Evolutionary conservation across 164 flowering plant genomes (phyloP), one percentile per base, ranked within the genome.

Genomic region (Kalanchoe fedtschenkoi): DNA sequence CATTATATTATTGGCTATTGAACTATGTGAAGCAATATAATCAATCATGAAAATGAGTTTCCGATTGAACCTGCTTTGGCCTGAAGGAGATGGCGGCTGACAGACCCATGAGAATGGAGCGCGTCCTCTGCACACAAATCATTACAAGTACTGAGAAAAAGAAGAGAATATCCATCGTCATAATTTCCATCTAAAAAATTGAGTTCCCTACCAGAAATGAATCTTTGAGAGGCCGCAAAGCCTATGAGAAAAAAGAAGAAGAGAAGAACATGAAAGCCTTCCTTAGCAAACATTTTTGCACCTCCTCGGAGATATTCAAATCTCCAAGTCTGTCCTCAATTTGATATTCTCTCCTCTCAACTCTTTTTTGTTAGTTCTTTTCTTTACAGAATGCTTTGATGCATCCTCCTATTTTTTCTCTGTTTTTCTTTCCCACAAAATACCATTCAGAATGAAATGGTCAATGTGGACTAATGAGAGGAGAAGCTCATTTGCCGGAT

Each of bases 171-270:
- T n/a, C n/a, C n/a, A n/a, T n/a, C n/a, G n/a, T n/a, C n/a, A n/a
- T n/a, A n/a, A n/a, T n/a, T n/a, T n/a, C n/a, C n/a, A n/a, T n/a
- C n/a, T n/a, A n/a, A n/a, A n/a, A n/a, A n/a, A n/a, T n/a, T n/a
- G n/a, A n/a, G n/a, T n/a, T n/a, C n/a, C 54, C 24, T 47, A 47
- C 54, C 54, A 47, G 54, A 47, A 47, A 47, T 47, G 54, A 19
- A 47, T 28, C 28, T 47, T 47, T 47, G 54, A 47, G 28, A 47
- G 54, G 54, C 54, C 28, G 10, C 54, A 14, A 22, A 21, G 54
- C 28, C 54, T 47, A 47, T 47, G 54, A 44, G 22, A 19, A 44
- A 44, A 9, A 44, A 19, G 26, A 47, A 22, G 54, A 47, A 47
- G 54, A 47, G 24, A 47, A 19, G 28, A 4, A 14, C 14, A 47